Evolutionary conservation across 805 yeast species (phyloP), one percentile per base, ranked within the genome.

Genomic region (Candida pseudoglaebosa): DNA sequence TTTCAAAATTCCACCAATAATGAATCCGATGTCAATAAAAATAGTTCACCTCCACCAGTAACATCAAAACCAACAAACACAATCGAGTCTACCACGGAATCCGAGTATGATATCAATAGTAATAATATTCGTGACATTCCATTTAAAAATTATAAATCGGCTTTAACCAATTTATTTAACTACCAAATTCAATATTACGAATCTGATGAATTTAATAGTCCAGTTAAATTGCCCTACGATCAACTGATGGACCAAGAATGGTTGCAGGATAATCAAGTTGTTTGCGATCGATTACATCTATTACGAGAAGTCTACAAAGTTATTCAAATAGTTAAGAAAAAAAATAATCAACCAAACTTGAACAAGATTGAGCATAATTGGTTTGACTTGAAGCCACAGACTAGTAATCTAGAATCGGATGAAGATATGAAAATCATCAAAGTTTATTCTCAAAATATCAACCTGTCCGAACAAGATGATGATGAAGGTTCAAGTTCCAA

Each of bases 291-390:
- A 33, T 42, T 62, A 18, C 54, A 52, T 34, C 45, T 59, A 16
- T 48, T 64, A 26, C 53, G 52, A 34, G 67, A 60, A 33, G 48
- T 54, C 2, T 60, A 57, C 40, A 50, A 46, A 32, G 40, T 61
- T 2, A 47, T 61, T 3, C 61, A 52, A 24, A 28, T 43, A 6
- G 39, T 55, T 31, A 56, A 55, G 38, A 50, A 49, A 36, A 45
- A 49, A 42, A 35, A 18, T 31, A 26, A 26, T 15, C 29, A 26
- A n/a, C n/a, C n/a, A n/a, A n/a, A n/a, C 12, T 26, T 15, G 29
- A 9, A 5, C 5, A 26, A 26, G 29, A 15, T 26, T 5, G 29
- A 26, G 12, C 15, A 26, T 5, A 9, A 10, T 10, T 26, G 29
- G 29, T 10, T 26, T 6, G 29, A 26, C 12, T 10, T 26, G 15